Evolutionary conservation across 192 early-diverging fungal species (phyloP), one percentile per base, ranked within the genome.

Genomic region (Coemansia sp.): DNA sequence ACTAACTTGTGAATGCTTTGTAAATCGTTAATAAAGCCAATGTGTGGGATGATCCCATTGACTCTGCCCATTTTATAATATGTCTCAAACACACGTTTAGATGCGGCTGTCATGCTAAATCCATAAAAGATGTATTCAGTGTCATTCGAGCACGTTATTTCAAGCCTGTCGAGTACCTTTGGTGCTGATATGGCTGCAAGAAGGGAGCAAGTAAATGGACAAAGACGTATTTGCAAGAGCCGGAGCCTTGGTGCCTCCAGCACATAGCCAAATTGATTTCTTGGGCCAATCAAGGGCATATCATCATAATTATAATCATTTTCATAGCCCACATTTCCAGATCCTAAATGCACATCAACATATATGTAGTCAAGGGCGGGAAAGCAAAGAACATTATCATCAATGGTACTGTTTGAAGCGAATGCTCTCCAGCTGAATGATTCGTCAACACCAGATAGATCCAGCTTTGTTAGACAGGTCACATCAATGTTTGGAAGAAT

Each of bases 391-490:
- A 4, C 7, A 16, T 33, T 16, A n/a, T 20, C 16, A 31, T 56
- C 31, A 4, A 26, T 16, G 2, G 8, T 26, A 7, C 20, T 8
- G 6, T 34, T 6, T 6, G 20, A 49, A 56, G n/a, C n/a, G n/a
- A 56, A 56, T 3, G 20, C 15, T 15, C 53, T 16, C 53, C 53
- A 56, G 53, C 33, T 30, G 18, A 56, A 56, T n/a, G 53, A 33
- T 1, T 56, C 29, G 8, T 56, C 53, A 34, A 33, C 16, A 20
- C 29, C 16, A 3, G 52, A 10, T 16, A 56, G 29, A 2, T 30
- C 53, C 16, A 56, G 29, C 2, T 30, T 29, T 7, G 29, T 56
- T 3, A 56, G 13, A 29, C 16, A 7, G 15, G 9, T 31, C 3
- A 20, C n/a, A 25, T 56, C 18, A n/a, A 56, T 56, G 0, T 33